Percentiles rank a stretch among this genome's conserved stretches.
Evolutionary conservation across 192 early-diverging fungal genomes (phyloP).

Genomic region (Podila epigama): DNA sequence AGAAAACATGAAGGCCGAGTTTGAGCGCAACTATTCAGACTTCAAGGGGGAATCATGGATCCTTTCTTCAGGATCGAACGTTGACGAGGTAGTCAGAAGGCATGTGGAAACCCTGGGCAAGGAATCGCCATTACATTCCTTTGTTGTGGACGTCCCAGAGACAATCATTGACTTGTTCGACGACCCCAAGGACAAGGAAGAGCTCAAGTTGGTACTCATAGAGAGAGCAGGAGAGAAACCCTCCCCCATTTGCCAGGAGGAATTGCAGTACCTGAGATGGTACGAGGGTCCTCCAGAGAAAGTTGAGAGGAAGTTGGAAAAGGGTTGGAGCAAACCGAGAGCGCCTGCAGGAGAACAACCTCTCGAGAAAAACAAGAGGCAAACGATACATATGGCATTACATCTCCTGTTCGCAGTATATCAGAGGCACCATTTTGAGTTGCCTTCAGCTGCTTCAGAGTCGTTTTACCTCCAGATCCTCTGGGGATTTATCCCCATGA

Average conservation of each 20-base stretch:
- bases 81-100: no score
- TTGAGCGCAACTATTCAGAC: no score
- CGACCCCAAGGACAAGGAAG: conserved; percentile 7
- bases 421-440: conserved; percentile 1
- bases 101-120: conserved; percentile 5
- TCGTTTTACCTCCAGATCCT: neutral
- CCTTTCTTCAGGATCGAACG: no score
- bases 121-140: conserved; percentile 2
- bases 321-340: no score
- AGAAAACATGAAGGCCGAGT: no score
- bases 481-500: conserved; percentile 3
- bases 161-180: conserved; percentile 4
- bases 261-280: neutral
- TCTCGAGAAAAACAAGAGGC: no score
- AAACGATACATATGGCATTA: neutral
- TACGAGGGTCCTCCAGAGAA: no score
- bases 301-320: no score
- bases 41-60: no score
- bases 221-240: neutral
- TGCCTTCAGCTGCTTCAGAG: neutral
- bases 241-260: conserved; percentile 1
- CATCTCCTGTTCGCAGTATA: no score
- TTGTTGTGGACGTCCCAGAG: conserved; percentile 8
- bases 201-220: conserved; percentile 1
- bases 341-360: no score